These are phyloP conservation scores for Colletotrichum truncatum DNA, from an alignment of 2,329 filamentous ascomycete species.

Conservation along the genomic window DNA sequence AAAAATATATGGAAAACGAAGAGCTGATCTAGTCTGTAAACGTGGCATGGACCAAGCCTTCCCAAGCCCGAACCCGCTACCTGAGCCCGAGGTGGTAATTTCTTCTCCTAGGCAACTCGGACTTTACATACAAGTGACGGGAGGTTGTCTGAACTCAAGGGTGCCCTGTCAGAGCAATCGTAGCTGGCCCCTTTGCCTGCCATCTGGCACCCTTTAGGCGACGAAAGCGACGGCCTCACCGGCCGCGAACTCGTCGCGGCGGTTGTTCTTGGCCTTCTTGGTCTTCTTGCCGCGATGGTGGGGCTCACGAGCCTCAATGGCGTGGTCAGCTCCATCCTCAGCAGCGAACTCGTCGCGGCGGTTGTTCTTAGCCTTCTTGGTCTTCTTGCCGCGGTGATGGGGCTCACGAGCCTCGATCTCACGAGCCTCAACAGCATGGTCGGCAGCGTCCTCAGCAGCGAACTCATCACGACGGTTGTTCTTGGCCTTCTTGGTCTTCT, in stretches of 20 bases:
- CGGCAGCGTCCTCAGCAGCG: not conserved
- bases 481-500: slow-evolving; percentile 27
- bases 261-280: slow-evolving; percentile 9
- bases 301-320: slow-evolving; percentile 32
- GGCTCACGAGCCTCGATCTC: slow-evolving; percentile 33
- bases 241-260: not conserved
- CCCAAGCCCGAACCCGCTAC: slow-evolving; percentile 1
- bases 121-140: not conserved
- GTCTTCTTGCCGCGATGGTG: slow-evolving; percentile 30
- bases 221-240: slow-evolving; percentile 14
- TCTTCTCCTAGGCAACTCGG: not conserved
- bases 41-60: not conserved
- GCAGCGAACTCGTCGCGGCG: not conserved
- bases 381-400: slow-evolving; percentile 29
- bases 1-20: slow-evolving; percentile 15
- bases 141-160: slow-evolving; percentile 8
- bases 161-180: not conserved
- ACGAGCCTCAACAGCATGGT: slow-evolving; percentile 28
- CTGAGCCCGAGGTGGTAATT: slow-evolving; percentile 11
- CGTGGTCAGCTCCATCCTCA: not conserved
- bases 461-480: slow-evolving; percentile 10
- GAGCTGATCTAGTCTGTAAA: slow-evolving; percentile 25
- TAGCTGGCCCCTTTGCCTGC: slow-evolving; percentile 13
- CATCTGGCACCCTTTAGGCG: slow-evolving; percentile 12
- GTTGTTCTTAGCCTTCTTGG: slow-evolving; percentile 25